phyloP scores from a whole-genome alignment of 108 stramenopile species.

The Nannochloropsis oceanica region DNA sequence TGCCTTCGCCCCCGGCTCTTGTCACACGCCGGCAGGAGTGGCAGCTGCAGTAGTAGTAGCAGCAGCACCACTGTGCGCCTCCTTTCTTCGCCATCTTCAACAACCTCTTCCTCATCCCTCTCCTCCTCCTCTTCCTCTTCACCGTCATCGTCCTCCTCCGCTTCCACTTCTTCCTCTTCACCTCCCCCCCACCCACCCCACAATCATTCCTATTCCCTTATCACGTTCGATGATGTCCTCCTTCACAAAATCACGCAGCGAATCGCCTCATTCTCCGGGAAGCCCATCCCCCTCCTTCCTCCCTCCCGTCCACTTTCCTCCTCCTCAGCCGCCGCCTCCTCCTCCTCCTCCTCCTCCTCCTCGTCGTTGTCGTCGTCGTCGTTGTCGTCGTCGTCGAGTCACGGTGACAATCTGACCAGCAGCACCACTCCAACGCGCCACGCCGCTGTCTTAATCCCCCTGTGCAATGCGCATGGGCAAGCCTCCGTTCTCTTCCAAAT shows the following conservation, averaged over 20 bases:
- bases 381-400: too few species aligned
- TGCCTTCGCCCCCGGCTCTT: background rate
- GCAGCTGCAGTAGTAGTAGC: background rate
- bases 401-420: too few species aligned
- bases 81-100: too few species aligned
- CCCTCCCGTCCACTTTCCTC: background rate
- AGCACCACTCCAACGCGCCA: background rate
- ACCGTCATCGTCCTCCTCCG: background rate
- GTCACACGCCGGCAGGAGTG: background rate
- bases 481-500: background rate
- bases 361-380: too few species aligned
- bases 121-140: too few species aligned
- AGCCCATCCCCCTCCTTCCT: background rate
- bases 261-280: background rate
- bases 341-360: background rate
- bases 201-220: too few species aligned
- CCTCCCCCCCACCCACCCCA: background rate
- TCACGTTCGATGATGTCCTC: background rate
- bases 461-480: background rate
- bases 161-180: background rate
- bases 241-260: background rate
- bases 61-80: background rate
- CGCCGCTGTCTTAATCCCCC: background rate
- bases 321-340: background rate
- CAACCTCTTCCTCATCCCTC: too few species aligned